Percentiles rank a stretch among this genome's conserved stretches.
These are phyloP conservation scores for Wickerhamomyces chaumierensis DNA, from an alignment of 805 yeast genomes.

Conservation along the genomic window DNA sequence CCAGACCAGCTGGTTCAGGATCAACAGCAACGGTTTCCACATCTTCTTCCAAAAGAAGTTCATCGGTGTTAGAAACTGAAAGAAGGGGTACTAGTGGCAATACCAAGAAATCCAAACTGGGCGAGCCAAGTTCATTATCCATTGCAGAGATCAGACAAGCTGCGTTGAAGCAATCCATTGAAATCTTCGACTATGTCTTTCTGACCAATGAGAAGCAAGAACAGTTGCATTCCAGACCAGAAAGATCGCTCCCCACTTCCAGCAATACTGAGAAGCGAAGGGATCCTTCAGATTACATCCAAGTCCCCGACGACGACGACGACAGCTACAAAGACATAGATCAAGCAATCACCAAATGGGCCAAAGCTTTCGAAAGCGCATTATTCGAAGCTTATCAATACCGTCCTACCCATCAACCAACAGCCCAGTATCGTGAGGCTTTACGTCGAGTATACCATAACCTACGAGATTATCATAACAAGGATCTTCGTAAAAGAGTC, in stretches of 20 bases:
- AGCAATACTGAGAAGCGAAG: too few species aligned
- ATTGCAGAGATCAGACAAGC: too few species aligned
- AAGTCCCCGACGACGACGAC: background rate
- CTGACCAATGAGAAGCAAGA: background rate
- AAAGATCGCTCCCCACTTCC: too few species aligned
- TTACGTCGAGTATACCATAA: conserved; percentile 56
- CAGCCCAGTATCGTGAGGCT: conserved; percentile 43
- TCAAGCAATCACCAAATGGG: conserved; percentile 21
- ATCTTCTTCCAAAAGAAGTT: too few species aligned
- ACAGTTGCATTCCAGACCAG: too few species aligned
- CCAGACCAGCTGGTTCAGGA: too few species aligned
- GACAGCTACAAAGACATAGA: background rate
- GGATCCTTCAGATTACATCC: background rate
- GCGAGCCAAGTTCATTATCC: too few species aligned
- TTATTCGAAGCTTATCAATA: conserved; percentile 29
- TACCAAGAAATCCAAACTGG: too few species aligned
- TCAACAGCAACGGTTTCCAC: too few species aligned
- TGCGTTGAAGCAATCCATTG: too few species aligned
- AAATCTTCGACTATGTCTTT: background rate
- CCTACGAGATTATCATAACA: conserved; percentile 47
- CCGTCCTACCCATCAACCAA: conserved; percentile 11
- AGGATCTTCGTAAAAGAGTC: conserved; percentile 45
- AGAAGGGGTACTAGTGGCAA: too few species aligned
- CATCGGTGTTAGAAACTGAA: too few species aligned
- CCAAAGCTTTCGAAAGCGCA: conserved; percentile 40